A percentile compares a stretch with the other conserved stretches of the same genome.
Evolutionary conservation across 192 early-diverging fungal species (phyloP).

Genomic region (Podila horticola): DNA sequence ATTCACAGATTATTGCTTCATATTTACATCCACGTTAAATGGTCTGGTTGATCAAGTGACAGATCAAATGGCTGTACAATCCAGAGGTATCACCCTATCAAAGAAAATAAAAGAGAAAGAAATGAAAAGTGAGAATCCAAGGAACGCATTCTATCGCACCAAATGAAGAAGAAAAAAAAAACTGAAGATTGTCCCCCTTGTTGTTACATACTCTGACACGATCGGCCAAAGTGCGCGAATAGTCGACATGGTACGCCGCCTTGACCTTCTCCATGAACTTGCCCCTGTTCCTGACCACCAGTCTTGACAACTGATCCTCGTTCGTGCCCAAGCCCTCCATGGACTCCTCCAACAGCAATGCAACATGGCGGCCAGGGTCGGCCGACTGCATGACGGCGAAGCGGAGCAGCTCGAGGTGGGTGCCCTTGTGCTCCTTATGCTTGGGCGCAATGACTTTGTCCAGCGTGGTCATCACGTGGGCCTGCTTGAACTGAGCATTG

Average conservation of each 20-base stretch:
- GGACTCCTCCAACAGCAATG: constrained; percentile 33
- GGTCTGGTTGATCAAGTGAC: constrained; percentile 51
- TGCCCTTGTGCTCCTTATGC: constrained; percentile 30
- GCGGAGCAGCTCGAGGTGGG: constrained; percentile 22
- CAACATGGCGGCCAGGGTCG: constrained; percentile 39
- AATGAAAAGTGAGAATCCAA: background rate
- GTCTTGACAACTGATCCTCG: constrained; percentile 48
- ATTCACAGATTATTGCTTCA: background rate
- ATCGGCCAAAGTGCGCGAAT: constrained; percentile 41
- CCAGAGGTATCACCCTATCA: constrained; percentile 49
- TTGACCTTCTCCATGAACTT: constrained; percentile 48
- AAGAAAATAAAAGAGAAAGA: background rate
- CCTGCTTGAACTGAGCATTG: constrained; percentile 12
- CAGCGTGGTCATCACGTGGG: constrained; percentile 29
- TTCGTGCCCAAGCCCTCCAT: constrained; percentile 43
- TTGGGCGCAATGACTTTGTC: constrained; percentile 17
- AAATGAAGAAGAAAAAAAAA: no score
- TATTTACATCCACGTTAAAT: constrained; percentile 22
- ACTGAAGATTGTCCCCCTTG: no score
- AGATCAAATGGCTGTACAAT: constrained; percentile 40
- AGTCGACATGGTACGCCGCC: constrained; percentile 32
- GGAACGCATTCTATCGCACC: no score
- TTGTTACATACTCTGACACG: constrained; percentile 31
- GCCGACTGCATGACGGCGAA: constrained; percentile 41
- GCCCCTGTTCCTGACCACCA: constrained; percentile 41